Percentiles rank a stretch among this genome's conserved stretches.
phyloP scores from a whole-genome alignment of 176 grass and related monocot genomes.

The Calamus simplicifolius region DNA sequence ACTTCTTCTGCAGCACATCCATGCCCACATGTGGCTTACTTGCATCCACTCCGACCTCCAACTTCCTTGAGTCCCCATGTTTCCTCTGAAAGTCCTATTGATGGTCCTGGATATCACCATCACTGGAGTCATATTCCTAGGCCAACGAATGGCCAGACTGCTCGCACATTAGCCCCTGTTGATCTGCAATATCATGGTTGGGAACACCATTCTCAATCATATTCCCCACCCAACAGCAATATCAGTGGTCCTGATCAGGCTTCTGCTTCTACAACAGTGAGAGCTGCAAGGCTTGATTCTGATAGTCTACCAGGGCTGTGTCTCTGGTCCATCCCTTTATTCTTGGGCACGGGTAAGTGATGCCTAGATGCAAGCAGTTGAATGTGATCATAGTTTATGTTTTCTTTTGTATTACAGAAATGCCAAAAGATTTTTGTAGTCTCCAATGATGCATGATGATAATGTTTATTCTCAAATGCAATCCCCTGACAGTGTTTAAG shows the following conservation, averaged over 20 bases:
- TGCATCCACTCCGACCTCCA: slow-evolving; percentile 41
- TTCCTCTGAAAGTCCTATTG: slow-evolving; percentile 32
- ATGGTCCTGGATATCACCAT: slow-evolving; percentile 46
- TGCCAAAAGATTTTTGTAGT: neutral
- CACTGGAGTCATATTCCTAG: slow-evolving; percentile 50
- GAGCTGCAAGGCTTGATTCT: slow-evolving; percentile 41
- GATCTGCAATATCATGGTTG: slow-evolving; percentile 61
- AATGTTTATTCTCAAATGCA: too few species aligned
- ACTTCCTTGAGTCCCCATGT: slow-evolving; percentile 49
- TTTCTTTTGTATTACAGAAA: neutral
- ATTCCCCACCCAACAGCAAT: slow-evolving; percentile 37
- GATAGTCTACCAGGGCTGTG: slow-evolving; percentile 28
- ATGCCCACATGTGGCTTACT: slow-evolving; percentile 53
- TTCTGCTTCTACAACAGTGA: slow-evolving; percentile 44
- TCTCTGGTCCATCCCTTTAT: slow-evolving; percentile 39
- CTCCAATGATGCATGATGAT: too few species aligned
- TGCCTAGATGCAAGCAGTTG: neutral
- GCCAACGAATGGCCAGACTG: slow-evolving; percentile 38
- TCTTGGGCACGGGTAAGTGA: slow-evolving; percentile 51
- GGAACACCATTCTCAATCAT: slow-evolving; percentile 48
- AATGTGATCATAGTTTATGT: neutral
- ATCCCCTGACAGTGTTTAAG: too few species aligned
- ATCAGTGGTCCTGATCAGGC: slow-evolving; percentile 29
- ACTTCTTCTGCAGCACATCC: slow-evolving; percentile 41
- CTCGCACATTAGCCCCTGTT: slow-evolving; percentile 34